phyloP scores from a whole-genome alignment of 192 early-diverging fungal species.

The Glomus cerebriforme region DNA sequence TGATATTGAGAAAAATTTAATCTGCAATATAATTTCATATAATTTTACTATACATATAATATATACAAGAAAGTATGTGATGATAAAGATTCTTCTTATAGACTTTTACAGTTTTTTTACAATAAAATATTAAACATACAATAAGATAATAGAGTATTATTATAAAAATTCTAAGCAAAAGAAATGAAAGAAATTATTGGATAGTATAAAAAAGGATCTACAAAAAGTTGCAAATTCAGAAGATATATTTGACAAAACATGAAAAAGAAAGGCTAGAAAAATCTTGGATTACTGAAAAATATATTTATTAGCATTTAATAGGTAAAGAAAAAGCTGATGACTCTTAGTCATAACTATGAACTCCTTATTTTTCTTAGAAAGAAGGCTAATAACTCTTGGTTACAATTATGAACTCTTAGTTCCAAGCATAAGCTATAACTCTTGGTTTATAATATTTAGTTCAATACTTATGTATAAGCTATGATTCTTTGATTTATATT shows the following conservation, averaged over 20 bases:
- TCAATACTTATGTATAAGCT: not conserved
- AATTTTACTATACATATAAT: too few relatives aligned
- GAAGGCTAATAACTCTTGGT: not conserved
- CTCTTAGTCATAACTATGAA: too few relatives aligned
- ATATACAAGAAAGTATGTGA: too few relatives aligned
- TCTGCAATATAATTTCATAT: too few relatives aligned
- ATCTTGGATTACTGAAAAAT: not conserved
- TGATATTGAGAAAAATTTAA: too few relatives aligned
- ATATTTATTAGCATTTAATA: not conserved
- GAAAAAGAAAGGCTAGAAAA: slow-evolving; percentile 12
- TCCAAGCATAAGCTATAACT: not conserved
- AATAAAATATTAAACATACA: not conserved
- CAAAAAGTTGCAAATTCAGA: not conserved
- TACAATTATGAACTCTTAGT: not conserved
- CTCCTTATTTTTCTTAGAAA: not conserved
- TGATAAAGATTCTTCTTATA: not conserved
- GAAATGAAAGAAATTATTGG: not conserved
- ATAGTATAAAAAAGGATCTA: slow-evolving; percentile 13
- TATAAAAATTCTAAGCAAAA: not conserved
- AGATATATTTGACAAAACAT: not conserved
- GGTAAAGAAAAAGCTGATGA: too few relatives aligned
- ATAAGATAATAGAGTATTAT: slow-evolving; percentile 9
- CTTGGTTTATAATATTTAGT: slow-evolving; percentile 4
- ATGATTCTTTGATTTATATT: slow-evolving; percentile 7
- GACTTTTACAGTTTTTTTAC: not conserved